Conservation (phyloP, 108 stramenopile genomes). For the Discostella stelligeroides region DNA sequence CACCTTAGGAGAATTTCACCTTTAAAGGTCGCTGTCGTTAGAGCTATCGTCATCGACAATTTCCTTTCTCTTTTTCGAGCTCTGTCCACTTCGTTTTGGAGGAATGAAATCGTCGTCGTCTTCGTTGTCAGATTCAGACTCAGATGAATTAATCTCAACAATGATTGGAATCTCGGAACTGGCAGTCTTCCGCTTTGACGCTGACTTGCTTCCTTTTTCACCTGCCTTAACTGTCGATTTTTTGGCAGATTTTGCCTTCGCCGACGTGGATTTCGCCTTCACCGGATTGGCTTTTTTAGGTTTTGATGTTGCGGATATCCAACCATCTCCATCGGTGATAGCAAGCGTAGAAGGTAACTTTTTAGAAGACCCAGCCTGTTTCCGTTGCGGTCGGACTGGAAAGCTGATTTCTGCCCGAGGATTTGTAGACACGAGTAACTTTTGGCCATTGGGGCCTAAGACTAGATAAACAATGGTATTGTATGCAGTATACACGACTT, state of each 20-base stretch:
- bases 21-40: slow-evolving; percentile 11
- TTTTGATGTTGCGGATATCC: slow-evolving; percentile 43
- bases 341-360: slow-evolving; percentile 23
- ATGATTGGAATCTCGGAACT: slow-evolving; percentile 28
- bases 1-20: background rate
- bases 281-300: slow-evolving; percentile 9
- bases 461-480: slow-evolving; percentile 33
- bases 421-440: slow-evolving; percentile 30
- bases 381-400: slow-evolving; percentile 23
- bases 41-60: slow-evolving; percentile 30
- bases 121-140: slow-evolving; percentile 34
- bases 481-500: slow-evolving; percentile 59
- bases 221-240: slow-evolving; percentile 11
- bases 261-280: slow-evolving; percentile 15
- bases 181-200: slow-evolving; percentile 4
- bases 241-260: slow-evolving; percentile 14
- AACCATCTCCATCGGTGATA: slow-evolving; percentile 38
- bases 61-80: slow-evolving; percentile 13
- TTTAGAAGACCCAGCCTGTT: slow-evolving; percentile 5
- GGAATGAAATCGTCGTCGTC: slow-evolving; percentile 14
- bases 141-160: slow-evolving; percentile 55
- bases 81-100: slow-evolving; percentile 11
- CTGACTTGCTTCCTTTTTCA: background rate
- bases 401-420: slow-evolving; percentile 36
- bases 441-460: slow-evolving; percentile 26